Evolutionary conservation across 2,329 filamentous ascomycete genomes (phyloP).

Genomic region (Fusarium sp.): DNA sequence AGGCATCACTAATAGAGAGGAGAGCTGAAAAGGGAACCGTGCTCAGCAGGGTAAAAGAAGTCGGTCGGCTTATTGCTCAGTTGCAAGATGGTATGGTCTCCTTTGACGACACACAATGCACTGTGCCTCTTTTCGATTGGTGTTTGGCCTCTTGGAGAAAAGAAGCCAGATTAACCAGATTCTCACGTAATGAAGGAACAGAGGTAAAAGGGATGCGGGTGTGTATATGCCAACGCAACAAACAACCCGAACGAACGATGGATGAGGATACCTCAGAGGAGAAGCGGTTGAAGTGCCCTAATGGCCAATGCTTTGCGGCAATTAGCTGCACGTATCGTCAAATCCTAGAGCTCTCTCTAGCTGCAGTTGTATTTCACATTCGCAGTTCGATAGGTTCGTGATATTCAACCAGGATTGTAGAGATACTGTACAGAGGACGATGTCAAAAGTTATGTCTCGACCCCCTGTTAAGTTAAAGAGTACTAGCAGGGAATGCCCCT

Average conservation of each 20-base stretch:
- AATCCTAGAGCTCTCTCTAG: not conserved
- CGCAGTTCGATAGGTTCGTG: not conserved
- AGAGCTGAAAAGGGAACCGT: slow-evolving; percentile 14
- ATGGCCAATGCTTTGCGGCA: slow-evolving; percentile 9
- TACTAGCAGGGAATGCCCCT: no score
- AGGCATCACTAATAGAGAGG: slow-evolving; percentile 3
- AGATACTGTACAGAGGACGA: not conserved
- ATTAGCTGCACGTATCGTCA: slow-evolving; percentile 14
- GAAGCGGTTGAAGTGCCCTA: not conserved
- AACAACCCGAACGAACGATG: not conserved
- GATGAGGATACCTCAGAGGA: slow-evolving; percentile 1
- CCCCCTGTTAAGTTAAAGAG: no score
- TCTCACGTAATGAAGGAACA: slow-evolving; percentile 34
- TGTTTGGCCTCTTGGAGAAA: not conserved
- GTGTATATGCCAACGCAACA: slow-evolving; percentile 11
- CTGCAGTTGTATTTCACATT: not conserved
- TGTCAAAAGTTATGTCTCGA: no score
- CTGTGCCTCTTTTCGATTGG: slow-evolving; percentile 13
- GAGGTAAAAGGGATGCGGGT: slow-evolving; percentile 17
- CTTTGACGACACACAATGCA: slow-evolving; percentile 10
- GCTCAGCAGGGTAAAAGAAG: not conserved
- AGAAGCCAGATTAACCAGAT: slow-evolving; percentile 17
- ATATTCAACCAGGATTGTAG: slow-evolving; percentile 3
- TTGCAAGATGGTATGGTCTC: slow-evolving; percentile 6
- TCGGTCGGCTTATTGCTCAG: not conserved